A percentile compares a stretch with the other conserved stretches of the same genome.
Conservation (phyloP, 805 yeast genomes). For the Candida orba region DNA sequence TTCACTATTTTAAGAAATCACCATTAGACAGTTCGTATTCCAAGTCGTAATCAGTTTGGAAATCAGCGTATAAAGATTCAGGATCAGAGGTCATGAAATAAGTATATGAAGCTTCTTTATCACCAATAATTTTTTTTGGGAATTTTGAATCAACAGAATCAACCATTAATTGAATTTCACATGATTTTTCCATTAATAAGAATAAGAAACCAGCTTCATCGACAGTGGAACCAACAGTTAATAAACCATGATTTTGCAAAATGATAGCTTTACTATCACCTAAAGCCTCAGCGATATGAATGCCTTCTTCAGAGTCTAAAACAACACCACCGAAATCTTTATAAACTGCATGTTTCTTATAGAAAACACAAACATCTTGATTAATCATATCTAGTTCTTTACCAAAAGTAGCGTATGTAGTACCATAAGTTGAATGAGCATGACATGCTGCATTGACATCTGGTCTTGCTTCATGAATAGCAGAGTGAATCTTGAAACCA, state of each 20-base stretch:
- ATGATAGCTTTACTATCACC: constrained; percentile 51
- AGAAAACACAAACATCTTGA: constrained; percentile 68
- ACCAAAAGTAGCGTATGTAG: constrained; percentile 60
- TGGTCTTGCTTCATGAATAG: constrained; percentile 59
- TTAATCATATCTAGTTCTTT: constrained; percentile 68
- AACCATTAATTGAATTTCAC: constrained; percentile 59
- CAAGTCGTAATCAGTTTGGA: constrained; percentile 60
- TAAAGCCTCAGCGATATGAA: constrained; percentile 50
- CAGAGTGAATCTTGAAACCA: constrained; percentile 65
- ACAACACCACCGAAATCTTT: constrained; percentile 75
- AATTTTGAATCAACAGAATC: constrained; percentile 40
- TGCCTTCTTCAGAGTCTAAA: constrained; percentile 56
- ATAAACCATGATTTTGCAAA: constrained; percentile 65
- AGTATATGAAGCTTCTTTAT: constrained; percentile 64
- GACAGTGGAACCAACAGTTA: constrained; percentile 63
- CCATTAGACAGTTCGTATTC: constrained; percentile 30
- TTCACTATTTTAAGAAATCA: constrained; percentile 15
- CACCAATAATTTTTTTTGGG: constrained; percentile 38
- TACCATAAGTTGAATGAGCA: constrained; percentile 59
- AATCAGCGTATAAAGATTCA: constrained; percentile 62
- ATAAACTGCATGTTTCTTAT: constrained; percentile 61
- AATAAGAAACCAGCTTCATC: constrained; percentile 70
- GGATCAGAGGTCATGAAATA: constrained; percentile 54
- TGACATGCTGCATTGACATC: constrained; percentile 70
- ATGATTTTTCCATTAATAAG: constrained; percentile 54